These are phyloP conservation scores for Ceratocystis colombiana DNA, from an alignment of 2,329 filamentous ascomycete genomes.

Conservation along the genomic window DNA sequence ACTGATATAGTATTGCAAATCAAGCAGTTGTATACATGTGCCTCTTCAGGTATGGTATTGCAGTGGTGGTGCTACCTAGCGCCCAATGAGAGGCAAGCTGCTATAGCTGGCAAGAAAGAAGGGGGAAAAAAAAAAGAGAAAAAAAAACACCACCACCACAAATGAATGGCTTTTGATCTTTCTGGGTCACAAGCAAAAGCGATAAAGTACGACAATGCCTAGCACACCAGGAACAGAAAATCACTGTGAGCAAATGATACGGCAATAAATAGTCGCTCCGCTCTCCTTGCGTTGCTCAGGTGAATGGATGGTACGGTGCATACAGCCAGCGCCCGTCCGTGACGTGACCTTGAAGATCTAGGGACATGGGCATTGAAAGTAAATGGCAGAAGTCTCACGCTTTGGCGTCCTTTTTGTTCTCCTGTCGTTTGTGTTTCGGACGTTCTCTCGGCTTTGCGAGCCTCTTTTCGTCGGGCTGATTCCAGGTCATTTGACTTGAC, in stretches of 20 bases:
- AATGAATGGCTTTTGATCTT: not conserved
- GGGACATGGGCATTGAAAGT: too few relatives aligned
- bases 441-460: not conserved
- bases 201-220: not conserved
- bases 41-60: not conserved
- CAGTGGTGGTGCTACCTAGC: not conserved
- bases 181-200: not conserved
- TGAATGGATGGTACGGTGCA: too few relatives aligned
- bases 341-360: too few relatives aligned
- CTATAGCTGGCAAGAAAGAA: not conserved
- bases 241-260: not conserved
- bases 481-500: not conserved
- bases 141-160: too few relatives aligned
- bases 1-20: constrained; percentile 5
- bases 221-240: not conserved
- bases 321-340: too few relatives aligned
- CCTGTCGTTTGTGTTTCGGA: not conserved
- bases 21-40: not conserved
- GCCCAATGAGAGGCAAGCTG: not conserved
- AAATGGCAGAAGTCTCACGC: too few relatives aligned
- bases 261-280: too few relatives aligned
- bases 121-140: not conserved
- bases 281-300: too few relatives aligned
- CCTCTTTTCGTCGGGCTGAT: not conserved
- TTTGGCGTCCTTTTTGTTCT: not conserved